These are phyloP conservation scores for Beauveria sp. DNA, from an alignment of 2,329 filamentous ascomycete genomes.

Conservation along the genomic window DNA sequence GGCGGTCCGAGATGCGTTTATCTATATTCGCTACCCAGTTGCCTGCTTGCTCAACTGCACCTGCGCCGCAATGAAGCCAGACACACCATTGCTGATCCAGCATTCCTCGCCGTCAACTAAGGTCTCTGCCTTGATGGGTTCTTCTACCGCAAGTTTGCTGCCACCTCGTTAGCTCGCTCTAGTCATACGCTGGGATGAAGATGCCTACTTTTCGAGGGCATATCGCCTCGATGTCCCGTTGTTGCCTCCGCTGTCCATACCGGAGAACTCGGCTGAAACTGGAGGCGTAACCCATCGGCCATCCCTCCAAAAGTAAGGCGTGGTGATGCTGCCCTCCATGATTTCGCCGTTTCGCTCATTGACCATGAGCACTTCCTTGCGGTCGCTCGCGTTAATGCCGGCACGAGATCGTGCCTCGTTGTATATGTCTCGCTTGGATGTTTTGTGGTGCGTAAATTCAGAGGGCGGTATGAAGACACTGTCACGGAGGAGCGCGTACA, in stretches of 20 bases:
- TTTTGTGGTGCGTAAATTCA: constrained; percentile 80
- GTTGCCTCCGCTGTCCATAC: constrained; percentile 62
- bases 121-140: constrained; percentile 49
- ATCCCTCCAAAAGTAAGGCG: constrained; percentile 69
- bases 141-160: constrained; percentile 57
- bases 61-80: constrained; percentile 60
- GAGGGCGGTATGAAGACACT: constrained; percentile 32
- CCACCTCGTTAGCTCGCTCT: not conserved
- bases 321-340: constrained; percentile 82
- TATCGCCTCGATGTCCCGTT: constrained; percentile 75
- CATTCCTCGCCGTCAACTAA: constrained; percentile 67
- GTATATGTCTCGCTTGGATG: constrained; percentile 66
- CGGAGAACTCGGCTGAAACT: constrained; percentile 34
- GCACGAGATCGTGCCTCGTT: constrained; percentile 58
- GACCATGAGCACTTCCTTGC: constrained; percentile 68
- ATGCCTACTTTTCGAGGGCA: constrained; percentile 59
- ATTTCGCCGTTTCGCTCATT: constrained; percentile 53
- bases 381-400: constrained; percentile 41
- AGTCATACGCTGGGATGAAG: not conserved
- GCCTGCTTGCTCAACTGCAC: constrained; percentile 21
- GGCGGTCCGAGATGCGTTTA: not conserved
- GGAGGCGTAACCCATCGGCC: constrained; percentile 75
- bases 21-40: not conserved
- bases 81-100: constrained; percentile 83
- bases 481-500: constrained; percentile 40